Percentiles rank a stretch among this genome's conserved stretches.
Conservation (phyloP, 371 early-diverging fungal genomes). For the Cokeromyces recurvatus region DNA sequence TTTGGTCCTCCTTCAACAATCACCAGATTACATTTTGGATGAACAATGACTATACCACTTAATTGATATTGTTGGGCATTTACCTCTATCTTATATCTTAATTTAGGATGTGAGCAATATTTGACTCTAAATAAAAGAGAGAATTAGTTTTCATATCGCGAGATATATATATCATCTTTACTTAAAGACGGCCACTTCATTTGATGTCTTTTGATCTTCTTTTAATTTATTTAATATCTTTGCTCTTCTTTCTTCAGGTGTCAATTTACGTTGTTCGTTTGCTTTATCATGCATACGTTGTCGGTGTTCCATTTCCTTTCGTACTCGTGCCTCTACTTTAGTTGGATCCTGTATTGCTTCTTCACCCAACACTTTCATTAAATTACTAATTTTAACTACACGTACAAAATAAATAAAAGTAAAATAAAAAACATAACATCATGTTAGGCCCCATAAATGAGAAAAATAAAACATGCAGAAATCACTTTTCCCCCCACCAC, state of each 20-base stretch:
- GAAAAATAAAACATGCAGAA: too few species aligned
- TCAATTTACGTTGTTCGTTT: slow-evolving; percentile 80
- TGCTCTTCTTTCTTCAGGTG: slow-evolving; percentile 79
- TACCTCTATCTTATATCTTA: slow-evolving; percentile 82
- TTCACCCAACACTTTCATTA: slow-evolving; percentile 90
- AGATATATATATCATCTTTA: slow-evolving; percentile 25
- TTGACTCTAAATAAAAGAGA: slow-evolving; percentile 50
- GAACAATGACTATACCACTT: slow-evolving; percentile 76
- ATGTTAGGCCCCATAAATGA: too few species aligned
- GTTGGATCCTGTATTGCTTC: slow-evolving; percentile 94
- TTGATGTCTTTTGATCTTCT: slow-evolving; percentile 60
- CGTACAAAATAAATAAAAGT: neutral
- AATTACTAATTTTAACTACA: slow-evolving; percentile 80
- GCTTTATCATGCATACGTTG: slow-evolving; percentile 74
- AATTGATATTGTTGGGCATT: slow-evolving; percentile 85
- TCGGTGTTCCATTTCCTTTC: slow-evolving; percentile 82
- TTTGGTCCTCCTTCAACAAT: slow-evolving; percentile 94
- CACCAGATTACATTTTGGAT: slow-evolving; percentile 73
- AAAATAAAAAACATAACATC: neutral
- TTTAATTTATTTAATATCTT: slow-evolving; percentile 70
- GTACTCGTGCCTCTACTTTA: slow-evolving; percentile 83
- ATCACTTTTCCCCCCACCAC: too few species aligned
- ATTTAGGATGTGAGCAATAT: slow-evolving; percentile 72
- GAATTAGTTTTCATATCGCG: neutral
- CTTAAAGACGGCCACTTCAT: slow-evolving; percentile 81